Conservation (phyloP, 1,139 yeast species). For the Blastobotrys arbuscula region DNA sequence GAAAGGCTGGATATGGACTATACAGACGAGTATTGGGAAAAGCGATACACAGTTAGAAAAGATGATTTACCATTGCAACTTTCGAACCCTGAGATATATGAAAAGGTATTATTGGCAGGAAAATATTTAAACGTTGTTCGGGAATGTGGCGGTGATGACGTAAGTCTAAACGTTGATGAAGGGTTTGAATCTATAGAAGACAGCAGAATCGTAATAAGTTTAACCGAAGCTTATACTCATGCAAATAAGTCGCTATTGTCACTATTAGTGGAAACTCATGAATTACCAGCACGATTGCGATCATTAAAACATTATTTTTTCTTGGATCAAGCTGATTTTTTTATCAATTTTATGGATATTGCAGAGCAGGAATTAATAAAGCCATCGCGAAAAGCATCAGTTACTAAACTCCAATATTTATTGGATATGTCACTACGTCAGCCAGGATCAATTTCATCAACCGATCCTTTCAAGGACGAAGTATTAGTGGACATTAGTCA, state of each 20-base stretch:
- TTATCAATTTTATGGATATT: constrained; percentile 40
- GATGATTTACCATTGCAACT: constrained; percentile 76
- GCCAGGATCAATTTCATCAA: constrained; percentile 38
- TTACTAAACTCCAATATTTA: constrained; percentile 38
- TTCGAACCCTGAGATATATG: constrained; percentile 47
- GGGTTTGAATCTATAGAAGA: constrained; percentile 47
- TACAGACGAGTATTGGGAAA: constrained; percentile 81
- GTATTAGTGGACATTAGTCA: constrained; percentile 30
- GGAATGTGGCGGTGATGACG: constrained; percentile 44
- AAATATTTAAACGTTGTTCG: constrained; percentile 72
- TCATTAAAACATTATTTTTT: constrained; percentile 51
- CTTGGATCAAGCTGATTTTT: constrained; percentile 49
- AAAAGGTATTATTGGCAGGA: constrained; percentile 74
- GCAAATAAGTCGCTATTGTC: constrained; percentile 63
- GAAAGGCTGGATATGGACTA: constrained; percentile 40
- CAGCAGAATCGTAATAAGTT: constrained; percentile 47
- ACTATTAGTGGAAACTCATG: constrained; percentile 57
- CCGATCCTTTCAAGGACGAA: constrained; percentile 38
- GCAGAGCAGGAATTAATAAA: constrained; percentile 40
- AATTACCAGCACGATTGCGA: constrained; percentile 38
- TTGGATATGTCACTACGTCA: constrained; percentile 38
- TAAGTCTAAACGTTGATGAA: constrained; percentile 24
- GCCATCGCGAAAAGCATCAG: constrained; percentile 36
- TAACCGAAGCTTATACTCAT: constrained; percentile 58
- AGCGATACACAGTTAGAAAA: constrained; percentile 64